These are phyloP conservation scores for Dryadomyces quercivorus DNA, from an alignment of 2,329 filamentous ascomycete species.

Conservation along the genomic window DNA sequence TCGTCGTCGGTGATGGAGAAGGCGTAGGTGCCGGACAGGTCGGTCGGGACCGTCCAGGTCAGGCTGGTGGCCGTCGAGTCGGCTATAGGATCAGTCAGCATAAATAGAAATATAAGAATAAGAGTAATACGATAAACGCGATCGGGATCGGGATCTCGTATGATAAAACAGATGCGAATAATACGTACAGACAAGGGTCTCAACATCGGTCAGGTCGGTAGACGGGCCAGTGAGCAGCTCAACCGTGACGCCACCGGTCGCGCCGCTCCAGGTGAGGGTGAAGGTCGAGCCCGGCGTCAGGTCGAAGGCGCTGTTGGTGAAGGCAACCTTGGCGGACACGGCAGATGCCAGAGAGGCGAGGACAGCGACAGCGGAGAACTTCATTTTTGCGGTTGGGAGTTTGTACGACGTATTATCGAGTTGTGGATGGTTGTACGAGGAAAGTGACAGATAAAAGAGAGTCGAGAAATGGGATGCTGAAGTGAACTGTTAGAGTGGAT, in stretches of 20 bases:
- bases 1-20: conserved; percentile 29
- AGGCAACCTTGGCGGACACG: conserved; percentile 16
- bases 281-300: conserved; percentile 27
- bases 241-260: conserved; percentile 28
- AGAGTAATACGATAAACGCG: conserved; percentile 2
- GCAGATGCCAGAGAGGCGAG: conserved; percentile 23
- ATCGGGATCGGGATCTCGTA: not conserved
- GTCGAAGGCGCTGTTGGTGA: conserved; percentile 19
- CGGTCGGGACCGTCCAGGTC: conserved; percentile 25
- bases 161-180: not conserved
- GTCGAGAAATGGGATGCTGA: no score
- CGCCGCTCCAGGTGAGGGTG: conserved; percentile 29
- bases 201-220: conserved; percentile 22
- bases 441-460: no score
- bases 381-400: conserved; percentile 19
- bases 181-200: conserved; percentile 22
- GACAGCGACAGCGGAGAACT: conserved; percentile 21
- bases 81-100: conserved; percentile 15
- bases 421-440: not conserved
- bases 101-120: not conserved
- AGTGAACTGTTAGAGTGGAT: no score
- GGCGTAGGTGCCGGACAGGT: conserved; percentile 29
- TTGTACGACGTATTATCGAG: not conserved
- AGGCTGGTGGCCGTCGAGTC: conserved; percentile 21
- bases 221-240: conserved; percentile 25